A percentile compares a stretch with the other conserved stretches of the same genome.
Evolutionary conservation across 306 rosid genomes (phyloP).

Genomic region (Prosopis cineraria): DNA sequence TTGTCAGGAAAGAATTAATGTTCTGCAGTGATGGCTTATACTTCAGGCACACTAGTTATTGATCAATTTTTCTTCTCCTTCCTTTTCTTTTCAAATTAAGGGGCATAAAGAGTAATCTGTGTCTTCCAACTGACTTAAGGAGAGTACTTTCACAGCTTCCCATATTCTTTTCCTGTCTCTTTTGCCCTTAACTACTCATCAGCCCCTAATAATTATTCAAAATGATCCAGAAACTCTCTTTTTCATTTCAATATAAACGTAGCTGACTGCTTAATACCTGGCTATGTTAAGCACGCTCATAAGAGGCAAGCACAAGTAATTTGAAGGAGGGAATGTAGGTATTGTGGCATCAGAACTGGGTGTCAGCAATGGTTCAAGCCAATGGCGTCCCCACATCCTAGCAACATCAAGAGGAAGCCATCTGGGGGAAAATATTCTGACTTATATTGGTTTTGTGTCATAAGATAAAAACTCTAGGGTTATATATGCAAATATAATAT

Average conservation of each 20-base stretch:
- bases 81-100: neutral
- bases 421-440: conserved; percentile 49
- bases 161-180: neutral
- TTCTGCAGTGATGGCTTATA: neutral
- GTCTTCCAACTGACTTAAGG: neutral
- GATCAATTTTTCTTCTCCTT: no score
- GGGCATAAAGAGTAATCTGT: neutral
- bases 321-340: conserved; percentile 67
- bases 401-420: conserved; percentile 98
- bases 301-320: conserved; percentile 84
- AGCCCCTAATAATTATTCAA: conserved; percentile 2
- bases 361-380: conserved; percentile 84
- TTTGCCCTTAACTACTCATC: neutral
- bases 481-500: conserved; percentile 21
- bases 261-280: conserved; percentile 56
- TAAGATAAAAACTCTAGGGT: conserved; percentile 5
- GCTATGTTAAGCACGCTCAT: conserved; percentile 87
- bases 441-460: conserved; percentile 26
- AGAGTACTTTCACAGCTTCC: conserved; percentile 8
- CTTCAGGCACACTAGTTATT: neutral
- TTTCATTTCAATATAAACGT: conserved; percentile 10
- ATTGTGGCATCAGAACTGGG: conserved; percentile 68
- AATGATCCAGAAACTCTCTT: neutral
- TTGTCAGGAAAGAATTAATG: neutral
- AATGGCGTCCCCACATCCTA: conserved; percentile 95